These are phyloP conservation scores for Ceratocystis huliohia DNA, from an alignment of 2,329 filamentous ascomycete genomes.

Conservation along the genomic window DNA sequence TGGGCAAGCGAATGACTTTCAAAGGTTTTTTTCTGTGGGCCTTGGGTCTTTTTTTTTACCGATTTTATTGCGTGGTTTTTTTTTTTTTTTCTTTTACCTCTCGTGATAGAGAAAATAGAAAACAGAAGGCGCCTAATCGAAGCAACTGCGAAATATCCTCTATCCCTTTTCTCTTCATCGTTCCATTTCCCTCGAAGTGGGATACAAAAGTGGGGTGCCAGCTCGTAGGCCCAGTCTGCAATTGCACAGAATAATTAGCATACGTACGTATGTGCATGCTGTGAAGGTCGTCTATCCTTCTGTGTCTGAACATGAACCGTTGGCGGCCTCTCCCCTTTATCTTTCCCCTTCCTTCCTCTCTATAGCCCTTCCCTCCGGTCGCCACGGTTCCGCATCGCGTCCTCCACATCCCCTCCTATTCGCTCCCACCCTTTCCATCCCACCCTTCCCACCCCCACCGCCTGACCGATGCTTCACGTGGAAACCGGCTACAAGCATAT, in stretches of 20 bases:
- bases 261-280: too few relatives aligned
- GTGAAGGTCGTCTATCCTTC: too few relatives aligned
- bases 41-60: background rate
- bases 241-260: too few relatives aligned
- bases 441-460: background rate
- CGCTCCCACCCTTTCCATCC: background rate
- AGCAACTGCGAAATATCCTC: background rate
- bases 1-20: background rate
- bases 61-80: background rate
- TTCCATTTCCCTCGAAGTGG: background rate
- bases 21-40: background rate
- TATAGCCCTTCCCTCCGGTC: background rate
- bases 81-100: background rate
- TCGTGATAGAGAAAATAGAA: too few relatives aligned
- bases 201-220: background rate
- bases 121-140: background rate
- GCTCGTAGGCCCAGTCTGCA: too few relatives aligned
- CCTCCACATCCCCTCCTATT: background rate
- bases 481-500: conserved; percentile 15
- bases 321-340: background rate
- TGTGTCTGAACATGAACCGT: background rate
- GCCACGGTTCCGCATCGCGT: background rate
- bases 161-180: background rate
- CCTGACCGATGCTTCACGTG: background rate
- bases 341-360: background rate